Evolutionary conservation across 2,329 filamentous ascomycete genomes (phyloP), one percentile per base, ranked within the genome.

Genomic region (Diaporthe amygdali): DNA sequence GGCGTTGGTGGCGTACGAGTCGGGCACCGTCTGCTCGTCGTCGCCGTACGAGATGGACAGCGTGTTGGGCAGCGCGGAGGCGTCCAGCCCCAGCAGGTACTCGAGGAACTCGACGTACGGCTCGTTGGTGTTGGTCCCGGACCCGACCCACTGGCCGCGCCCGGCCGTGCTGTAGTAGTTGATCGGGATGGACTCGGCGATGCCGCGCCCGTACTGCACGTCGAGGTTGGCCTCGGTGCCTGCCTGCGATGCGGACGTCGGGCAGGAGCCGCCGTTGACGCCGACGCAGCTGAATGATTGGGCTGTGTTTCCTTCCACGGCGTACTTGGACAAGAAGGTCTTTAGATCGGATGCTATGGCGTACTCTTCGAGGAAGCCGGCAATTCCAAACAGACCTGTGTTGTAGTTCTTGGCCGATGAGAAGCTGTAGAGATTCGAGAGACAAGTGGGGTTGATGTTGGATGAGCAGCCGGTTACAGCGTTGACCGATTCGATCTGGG

Each of bases 41-140:
- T 93, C 91, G 32, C 90, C 91, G 76, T 94, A 94, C 0, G 91
- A 93, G n/a, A 90, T 92, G 49, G 86, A 88, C 51, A 94, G 84
- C 22, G 93, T 88, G 4, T 88, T 85, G 0, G 92, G 92, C 0
- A 94, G 82, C 22, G 88, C 78, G 2, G 83, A 77, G 72, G 89
- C 85, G 1, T 84, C 79, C 20, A 91, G 84, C 22, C 81, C 78
- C 3, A 92, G 81, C 12, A 94, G 83, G 77, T 91, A 88, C 70
- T 87, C 84, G 7, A 91, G 84, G 78, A 91, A 90, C 20, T 87
- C 87, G 3, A 94, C 83, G 78, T 91, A 94, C 0, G 91, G 91
- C 81, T 94, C 92, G 74, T 93, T 91, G 12, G 82, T 82, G 72
- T 90, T 86, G 75, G 82, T 74, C 5, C 75, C 75, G 0, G 70